Base-by-base conservation (phyloP, 495 filamentous ascomycete genomes). In the Aspergillus saccharolyticus region DNA sequence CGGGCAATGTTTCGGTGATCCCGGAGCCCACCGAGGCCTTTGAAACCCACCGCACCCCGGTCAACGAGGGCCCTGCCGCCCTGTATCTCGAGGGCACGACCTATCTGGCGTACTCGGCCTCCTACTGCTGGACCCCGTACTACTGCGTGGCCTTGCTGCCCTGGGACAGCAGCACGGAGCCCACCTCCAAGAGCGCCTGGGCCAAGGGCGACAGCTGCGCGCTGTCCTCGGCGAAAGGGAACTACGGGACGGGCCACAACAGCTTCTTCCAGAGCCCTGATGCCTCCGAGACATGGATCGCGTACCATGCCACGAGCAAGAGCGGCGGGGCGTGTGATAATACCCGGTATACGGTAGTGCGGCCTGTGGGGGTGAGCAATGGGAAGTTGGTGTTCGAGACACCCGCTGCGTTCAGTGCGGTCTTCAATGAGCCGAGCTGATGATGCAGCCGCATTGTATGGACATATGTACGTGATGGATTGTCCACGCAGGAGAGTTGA, bases 211-310 rank as follows among this genome's bases (percentile, higher is more conserved):
- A 62, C 19, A 65, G 63, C 10, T 68, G 64, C 44, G 53, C 70
- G 6, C 58, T 73, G 20, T 50, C 63, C 0, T 69, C 71, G 22
- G 74, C 70, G 3, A 77, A 80, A 54, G 78, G 79, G 2, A 78
- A 81, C 63, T 79, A 75, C 44, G 81, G 81, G 2, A 75, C 81
- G 0, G 81, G 80, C 0, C 79, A 82, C 48, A 83, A 84, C 61
- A 68, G 70, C 55, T 74, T 60, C 52, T 66, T 69, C n/a, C 45
- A 61, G 7, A 76, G 74, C 20, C 79, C 81, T 10, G 78, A 82
- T 57, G 77, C 72, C 2, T 65, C 63, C 2, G 68, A 77, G 62
- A 76, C 74, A 22, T 74, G 80, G 66, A 78, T 75, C 53, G 75
- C 75, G 2, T 84, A 74, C 61, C 80, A 84, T 60, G 80, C 80